Base-by-base conservation (phyloP, 495 filamentous ascomycete species). In the Hamigera avellanea region DNA sequence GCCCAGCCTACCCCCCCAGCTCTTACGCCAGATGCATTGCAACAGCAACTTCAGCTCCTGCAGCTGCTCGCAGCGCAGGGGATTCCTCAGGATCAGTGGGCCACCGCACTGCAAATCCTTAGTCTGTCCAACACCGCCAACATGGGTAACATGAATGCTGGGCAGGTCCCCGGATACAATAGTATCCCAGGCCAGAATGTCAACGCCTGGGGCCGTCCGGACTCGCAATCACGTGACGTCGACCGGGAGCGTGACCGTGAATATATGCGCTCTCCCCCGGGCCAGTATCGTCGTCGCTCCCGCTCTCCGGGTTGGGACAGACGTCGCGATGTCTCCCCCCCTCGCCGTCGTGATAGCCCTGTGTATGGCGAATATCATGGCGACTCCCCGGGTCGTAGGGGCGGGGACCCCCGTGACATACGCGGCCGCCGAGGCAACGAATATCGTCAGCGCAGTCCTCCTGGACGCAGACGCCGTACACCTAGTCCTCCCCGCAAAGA, bases 381-480 rank as follows among this genome's bases (percentile, higher is more conserved):
- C 10, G 75, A 75, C 15, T 76, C 75, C 1, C 76, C 72, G 28
- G 64, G 71, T 26, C 73, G 74, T 35, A 70, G 73, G 16, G 65
- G 70, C 32, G 72, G 73, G 29, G 78, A 79, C 45, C 73, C 70
- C 34, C 70, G 71, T 26, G 64, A 67, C 34, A 60, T 68, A 31
- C 73, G 74, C 54, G 63, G 76, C 16, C 65, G 67, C 36, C 59
- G 66, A 33, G 51, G 73, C 35, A 62, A 69, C 39, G 80, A 83
- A 9, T 93, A 86, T 60, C 82, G 87, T 33, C 85, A 93, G 54
- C 83, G 87, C 45, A 91, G 83, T 39, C 87, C 87, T 32, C 61
- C 62, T 18, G 66, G 62, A 28, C 75, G 78, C 33, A 73, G 73
- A 46, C 73, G 67, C 38, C 75, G 72, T 40, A 80, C 75, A 41